Percentiles rank a stretch among this genome's conserved stretches.
Evolutionary conservation across 331 rosid species (phyloP).

Genomic region (Telfairia occidentalis): DNA sequence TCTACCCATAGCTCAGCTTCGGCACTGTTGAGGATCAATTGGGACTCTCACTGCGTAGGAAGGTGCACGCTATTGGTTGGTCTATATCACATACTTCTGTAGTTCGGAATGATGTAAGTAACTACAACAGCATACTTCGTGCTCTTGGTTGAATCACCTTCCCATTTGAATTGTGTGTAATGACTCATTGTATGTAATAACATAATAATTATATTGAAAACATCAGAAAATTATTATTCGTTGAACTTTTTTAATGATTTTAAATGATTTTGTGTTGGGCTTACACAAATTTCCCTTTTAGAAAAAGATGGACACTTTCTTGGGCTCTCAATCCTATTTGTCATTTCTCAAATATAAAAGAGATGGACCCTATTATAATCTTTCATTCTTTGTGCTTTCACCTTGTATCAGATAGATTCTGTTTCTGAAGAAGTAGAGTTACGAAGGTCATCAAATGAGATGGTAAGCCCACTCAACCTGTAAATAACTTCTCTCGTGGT

Average conservation of each 20-base stretch:
- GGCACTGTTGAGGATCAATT: constrained; percentile 89
- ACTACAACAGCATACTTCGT: background rate
- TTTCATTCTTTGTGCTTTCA: constrained; percentile 17
- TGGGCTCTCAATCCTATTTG: background rate
- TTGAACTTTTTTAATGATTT: background rate
- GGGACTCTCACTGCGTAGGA: constrained; percentile 60
- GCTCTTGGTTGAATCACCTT: background rate
- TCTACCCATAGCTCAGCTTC: constrained; percentile 90
- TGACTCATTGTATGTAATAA: background rate
- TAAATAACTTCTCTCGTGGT: constrained; percentile 9
- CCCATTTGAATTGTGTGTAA: background rate
- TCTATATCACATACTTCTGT: constrained; percentile 50
- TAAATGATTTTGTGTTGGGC: background rate
- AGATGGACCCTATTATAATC: background rate
- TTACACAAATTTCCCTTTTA: background rate
- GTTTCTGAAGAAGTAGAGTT: constrained; percentile 87
- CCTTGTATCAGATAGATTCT: constrained; percentile 61
- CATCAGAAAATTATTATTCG: background rate
- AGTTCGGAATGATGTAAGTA: constrained; percentile 74
- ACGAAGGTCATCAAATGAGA: constrained; percentile 46
- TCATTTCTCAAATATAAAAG: background rate
- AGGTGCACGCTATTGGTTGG: constrained; percentile 78
- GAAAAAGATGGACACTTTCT: background rate
- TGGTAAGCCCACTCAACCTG: constrained; percentile 40
- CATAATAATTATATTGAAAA: background rate